phyloP scores from a whole-genome alignment of 805 yeast genomes.

The Cyberlindnera suaveolens region DNA sequence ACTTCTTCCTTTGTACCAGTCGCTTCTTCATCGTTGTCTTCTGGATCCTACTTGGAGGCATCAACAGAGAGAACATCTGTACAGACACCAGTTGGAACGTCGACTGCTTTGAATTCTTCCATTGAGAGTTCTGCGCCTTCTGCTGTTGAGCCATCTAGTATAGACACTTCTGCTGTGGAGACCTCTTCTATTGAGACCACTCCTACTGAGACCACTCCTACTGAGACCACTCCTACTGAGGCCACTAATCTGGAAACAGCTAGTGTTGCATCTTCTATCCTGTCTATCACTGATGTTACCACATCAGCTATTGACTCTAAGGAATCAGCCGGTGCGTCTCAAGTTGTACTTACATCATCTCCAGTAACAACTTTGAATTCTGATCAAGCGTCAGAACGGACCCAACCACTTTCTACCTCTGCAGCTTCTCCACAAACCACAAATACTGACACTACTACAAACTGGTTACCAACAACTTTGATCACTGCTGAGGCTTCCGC shows the following conservation, averaged over 20 bases:
- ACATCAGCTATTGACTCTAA: neutral
- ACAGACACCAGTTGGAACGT: too few species aligned
- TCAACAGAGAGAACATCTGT: too few species aligned
- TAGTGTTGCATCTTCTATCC: too few species aligned
- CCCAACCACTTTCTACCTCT: neutral
- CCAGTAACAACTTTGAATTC: neutral
- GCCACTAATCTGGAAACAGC: neutral
- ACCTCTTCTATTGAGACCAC: too few species aligned
- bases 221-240: neutral
- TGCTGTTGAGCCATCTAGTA: too few species aligned
- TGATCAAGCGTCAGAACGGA: neutral
- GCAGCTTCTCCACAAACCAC: conserved; percentile 8
- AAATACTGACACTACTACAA: conserved; percentile 15
- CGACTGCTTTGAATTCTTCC: too few species aligned
- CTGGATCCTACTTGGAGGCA: too few species aligned
- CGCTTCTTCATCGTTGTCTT: too few species aligned
- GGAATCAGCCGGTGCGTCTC: neutral
- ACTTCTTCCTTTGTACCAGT: too few species aligned
- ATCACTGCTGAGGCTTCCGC: conserved; percentile 29
- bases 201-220: neutral
- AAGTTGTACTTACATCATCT: neutral
- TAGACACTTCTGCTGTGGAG: too few species aligned
- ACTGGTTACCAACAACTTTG: conserved; percentile 41
- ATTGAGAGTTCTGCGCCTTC: too few species aligned
- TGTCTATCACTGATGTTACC: neutral